Evolutionary conservation across 164 flowering plant genomes (phyloP).

Genomic region (Paratinospora sagittata): DNA sequence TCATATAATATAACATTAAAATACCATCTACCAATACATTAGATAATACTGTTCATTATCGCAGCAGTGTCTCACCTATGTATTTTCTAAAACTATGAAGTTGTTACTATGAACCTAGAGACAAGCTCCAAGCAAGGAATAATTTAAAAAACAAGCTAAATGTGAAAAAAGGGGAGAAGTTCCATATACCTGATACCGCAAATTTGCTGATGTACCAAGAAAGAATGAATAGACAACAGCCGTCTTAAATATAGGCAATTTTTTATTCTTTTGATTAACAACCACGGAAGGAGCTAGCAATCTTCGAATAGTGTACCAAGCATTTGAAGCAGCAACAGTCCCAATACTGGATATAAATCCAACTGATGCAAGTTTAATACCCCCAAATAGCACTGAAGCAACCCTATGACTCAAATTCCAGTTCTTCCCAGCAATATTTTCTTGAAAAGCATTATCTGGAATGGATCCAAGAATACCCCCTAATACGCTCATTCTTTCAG

Average conservation of each 20-base stretch:
- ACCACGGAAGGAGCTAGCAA: constrained; percentile 46
- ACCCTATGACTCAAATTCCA: constrained; percentile 75
- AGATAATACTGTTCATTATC: background rate
- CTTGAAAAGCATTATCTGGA: constrained; percentile 98
- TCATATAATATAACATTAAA: background rate
- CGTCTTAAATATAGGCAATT: constrained; percentile 83
- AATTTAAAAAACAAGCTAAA: background rate
- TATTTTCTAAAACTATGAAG: background rate
- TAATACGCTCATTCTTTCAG: constrained; percentile 52
- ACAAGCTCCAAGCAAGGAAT: background rate
- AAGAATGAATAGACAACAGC: constrained; percentile 69
- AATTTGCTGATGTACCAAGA: constrained; percentile 91
- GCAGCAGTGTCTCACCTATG: background rate
- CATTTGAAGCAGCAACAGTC: constrained; percentile 78
- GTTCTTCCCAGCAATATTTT: constrained; percentile 65
- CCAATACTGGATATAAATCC: constrained; percentile 88
- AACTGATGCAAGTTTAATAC: constrained; percentile 76
- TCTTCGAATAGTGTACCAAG: constrained; percentile 43
- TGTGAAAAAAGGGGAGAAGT: background rate
- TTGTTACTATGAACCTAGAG: background rate
- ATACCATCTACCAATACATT: background rate
- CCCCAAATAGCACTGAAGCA: constrained; percentile 83
- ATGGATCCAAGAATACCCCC: constrained; percentile 81
- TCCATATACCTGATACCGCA: constrained; percentile 76
- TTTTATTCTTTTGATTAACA: constrained; percentile 34